Conservation (phyloP, 2,329 filamentous ascomycete species). For the Fusarium tricinctum region DNA sequence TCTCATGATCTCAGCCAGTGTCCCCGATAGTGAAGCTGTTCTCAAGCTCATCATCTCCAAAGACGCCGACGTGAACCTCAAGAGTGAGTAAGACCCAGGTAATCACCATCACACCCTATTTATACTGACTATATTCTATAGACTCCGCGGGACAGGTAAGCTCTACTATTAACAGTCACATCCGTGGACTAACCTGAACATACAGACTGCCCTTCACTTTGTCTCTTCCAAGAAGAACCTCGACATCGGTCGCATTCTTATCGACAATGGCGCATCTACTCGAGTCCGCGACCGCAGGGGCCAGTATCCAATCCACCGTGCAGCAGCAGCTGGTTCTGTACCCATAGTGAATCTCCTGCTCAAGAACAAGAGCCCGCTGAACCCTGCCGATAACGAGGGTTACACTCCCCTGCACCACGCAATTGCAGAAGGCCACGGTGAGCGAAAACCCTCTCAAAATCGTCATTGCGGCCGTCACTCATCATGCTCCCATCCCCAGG, state of each 20-base stretch:
- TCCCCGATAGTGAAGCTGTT: conserved; percentile 78
- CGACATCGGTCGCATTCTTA: conserved; percentile 82
- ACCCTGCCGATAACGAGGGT: conserved; percentile 85
- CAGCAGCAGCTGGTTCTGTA: conserved; percentile 89
- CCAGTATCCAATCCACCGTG: conserved; percentile 92
- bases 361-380: conserved; percentile 82
- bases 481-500: conserved; percentile 58
- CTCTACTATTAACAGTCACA: neutral
- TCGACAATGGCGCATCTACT: conserved; percentile 81
- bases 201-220: conserved; percentile 89
- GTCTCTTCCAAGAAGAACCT: conserved; percentile 90
- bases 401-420: conserved; percentile 93
- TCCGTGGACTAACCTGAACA: neutral
- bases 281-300: conserved; percentile 86
- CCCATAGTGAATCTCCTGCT: conserved; percentile 87
- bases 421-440: conserved; percentile 80
- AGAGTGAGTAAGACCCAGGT: conserved; percentile 72
- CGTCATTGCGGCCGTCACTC: neutral
- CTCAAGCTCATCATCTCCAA: conserved; percentile 76
- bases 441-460: conserved; percentile 28
- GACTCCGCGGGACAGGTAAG: conserved; percentile 76
- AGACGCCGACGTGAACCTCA: conserved; percentile 79
- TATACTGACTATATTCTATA: conserved; percentile 49
- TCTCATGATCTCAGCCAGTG: conserved; percentile 84
- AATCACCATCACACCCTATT: neutral